Evolutionary conservation across 768 basidiomycete genomes (phyloP).

Genomic region (Lactifluus subvellereus): DNA sequence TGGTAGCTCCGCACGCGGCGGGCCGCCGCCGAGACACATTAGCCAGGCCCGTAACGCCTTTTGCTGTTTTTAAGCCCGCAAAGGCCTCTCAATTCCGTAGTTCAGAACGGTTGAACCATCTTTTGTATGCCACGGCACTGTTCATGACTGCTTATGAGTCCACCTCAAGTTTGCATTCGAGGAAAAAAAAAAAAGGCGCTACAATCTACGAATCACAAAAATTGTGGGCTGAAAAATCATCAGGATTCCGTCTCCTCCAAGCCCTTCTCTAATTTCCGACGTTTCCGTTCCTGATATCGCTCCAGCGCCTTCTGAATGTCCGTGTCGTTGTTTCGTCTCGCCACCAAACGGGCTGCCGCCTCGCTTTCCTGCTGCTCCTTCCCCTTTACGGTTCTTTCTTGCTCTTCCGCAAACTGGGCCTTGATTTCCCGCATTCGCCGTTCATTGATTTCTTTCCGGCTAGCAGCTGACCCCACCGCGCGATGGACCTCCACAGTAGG

Average conservation of each 20-base stretch:
- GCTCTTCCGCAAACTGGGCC: conserved; percentile 72
- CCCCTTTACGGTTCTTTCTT: conserved; percentile 50
- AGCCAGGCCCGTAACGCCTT: too few species aligned
- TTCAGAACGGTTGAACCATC: not conserved
- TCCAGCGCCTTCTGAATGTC: conserved; percentile 69
- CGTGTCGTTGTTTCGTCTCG: conserved; percentile 70
- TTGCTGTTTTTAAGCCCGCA: too few species aligned
- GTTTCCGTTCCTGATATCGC: conserved; percentile 75
- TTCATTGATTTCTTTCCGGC: conserved; percentile 74
- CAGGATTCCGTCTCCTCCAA: not conserved
- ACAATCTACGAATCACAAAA: not conserved
- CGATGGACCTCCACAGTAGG: conserved; percentile 48
- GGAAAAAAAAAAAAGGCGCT: not conserved
- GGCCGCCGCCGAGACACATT: not conserved
- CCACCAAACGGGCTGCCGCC: conserved; percentile 57
- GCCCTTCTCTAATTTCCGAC: conserved; percentile 54
- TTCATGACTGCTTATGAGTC: not conserved
- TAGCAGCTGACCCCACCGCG: conserved; percentile 83
- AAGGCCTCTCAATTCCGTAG: not conserved
- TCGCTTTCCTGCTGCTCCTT: conserved; percentile 56
- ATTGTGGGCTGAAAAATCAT: not conserved
- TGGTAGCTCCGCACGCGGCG: not conserved
- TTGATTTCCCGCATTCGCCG: conserved; percentile 74
- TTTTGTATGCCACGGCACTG: not conserved
- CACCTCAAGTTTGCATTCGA: not conserved